Base-by-base conservation (phyloP, 805 yeast genomes). In the Lipomyces mesembrius region DNA sequence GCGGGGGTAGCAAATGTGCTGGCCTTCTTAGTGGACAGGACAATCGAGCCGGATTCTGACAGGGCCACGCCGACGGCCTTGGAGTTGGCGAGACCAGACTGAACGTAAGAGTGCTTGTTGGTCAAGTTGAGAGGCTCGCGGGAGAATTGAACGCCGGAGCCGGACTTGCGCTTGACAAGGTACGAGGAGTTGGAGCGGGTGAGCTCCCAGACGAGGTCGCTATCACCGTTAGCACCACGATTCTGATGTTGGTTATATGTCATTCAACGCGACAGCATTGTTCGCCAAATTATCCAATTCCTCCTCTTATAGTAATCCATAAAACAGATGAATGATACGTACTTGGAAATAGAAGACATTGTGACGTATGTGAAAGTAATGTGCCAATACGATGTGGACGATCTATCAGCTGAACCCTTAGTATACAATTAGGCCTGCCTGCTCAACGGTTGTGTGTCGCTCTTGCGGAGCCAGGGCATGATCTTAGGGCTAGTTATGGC, bases 141-240 rank as follows among this genome's bases (percentile, higher is more conserved):
- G 72, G 86, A 83, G 76, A 82, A 78, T 68, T 73, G 75, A 65
- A 77, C 76, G 68, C 81, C 83, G 63, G 80, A 81, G 60, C 75
- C 74, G 64, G 74, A 71, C 70, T 79, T 69, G 72, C 83, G 78
- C 82, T 82, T 83, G 71, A 83, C 84, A 66, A 83, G 78, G 81
- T 72, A 83, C 69, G 82, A 74, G 65, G 82, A 78, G 80, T 83
- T 78, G 73, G 77, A 74, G 73, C 83, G 82, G 79, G 84, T 79
- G 63, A 83, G 75, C 73, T 81, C 83, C 86, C 86, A 83, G 80
- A 83, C 76, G 67, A 83, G 80, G 73, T 83, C 86, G 82, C 71
- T 68, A 25, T 39, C 35, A 9, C 7, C 22, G n/a, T 59, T 37
- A 25, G 49, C 14, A n/a, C 17, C 2, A 7, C 32, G 17, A 60